Evolutionary conservation across 306 rosid species (phyloP), one percentile per base, ranked within the genome.

Genomic region (Heteromeles arbutifolia): DNA sequence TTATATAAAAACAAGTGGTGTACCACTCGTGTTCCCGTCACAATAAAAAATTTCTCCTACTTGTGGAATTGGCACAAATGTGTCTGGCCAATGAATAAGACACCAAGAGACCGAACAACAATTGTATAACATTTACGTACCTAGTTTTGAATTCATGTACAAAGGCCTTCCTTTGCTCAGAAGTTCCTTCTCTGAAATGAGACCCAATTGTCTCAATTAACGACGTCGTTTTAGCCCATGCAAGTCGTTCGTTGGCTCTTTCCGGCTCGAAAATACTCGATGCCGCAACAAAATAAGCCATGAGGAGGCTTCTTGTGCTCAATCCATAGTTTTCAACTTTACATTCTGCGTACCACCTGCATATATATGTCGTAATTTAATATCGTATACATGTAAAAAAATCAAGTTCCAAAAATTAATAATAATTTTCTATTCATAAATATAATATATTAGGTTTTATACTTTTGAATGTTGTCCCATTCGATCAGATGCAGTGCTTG

Each of bases 331-430:
- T 96, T 73, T 65, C 82, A 44, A 96, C 79, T 69, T 79, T 87
- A 50, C 85, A 84, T 57, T 92, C 88, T 53, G 85, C 78, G 81
- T 89, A 89, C 99, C 99, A 96, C 70, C 99, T 96, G 73, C 74
- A n/a, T 28, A 63, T 3, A 21, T 26, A 64, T 2, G 21, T 21
- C 17, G 12, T n/a, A 56, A 56, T 56, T 48, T 9, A 56, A n/a
- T 56, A 56, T 22, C 11, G 25, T n/a, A 8, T n/a, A n/a, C 62
- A 56, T 8, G 26, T 3, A 9, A 56, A 21, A 21, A 13, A 26
- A 62, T n/a, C 26, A 52, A 26, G 56, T 57, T 48, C 17, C 17
- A 74, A 54, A 50, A 25, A 10, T 15, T 48, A 48, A 48, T 48
- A 4, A 48, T 48, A 48, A 48, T 5, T 48, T 48, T 2, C 54